phyloP scores from a whole-genome alignment of 345 rosid genomes.

The Arabis hirsuta region DNA sequence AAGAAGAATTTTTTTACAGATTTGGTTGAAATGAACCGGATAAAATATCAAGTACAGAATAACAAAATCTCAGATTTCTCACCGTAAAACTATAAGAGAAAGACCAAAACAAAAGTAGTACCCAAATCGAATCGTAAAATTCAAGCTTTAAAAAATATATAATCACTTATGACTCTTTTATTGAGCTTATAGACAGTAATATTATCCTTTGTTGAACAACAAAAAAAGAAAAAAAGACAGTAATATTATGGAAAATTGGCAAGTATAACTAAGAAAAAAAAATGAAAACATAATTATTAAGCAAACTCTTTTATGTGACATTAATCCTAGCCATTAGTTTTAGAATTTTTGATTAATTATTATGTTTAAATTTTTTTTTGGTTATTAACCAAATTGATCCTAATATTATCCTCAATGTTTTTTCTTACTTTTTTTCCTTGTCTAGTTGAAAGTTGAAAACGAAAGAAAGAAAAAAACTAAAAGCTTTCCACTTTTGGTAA shows the following conservation, averaged over 20 bases:
- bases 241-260: no score
- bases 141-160: neutral
- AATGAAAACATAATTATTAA: no score
- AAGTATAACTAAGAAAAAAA: no score
- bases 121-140: conserved; percentile 5
- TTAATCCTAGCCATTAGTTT: no score
- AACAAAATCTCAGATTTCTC: conserved; percentile 32
- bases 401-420: conserved; percentile 6
- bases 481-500: conserved; percentile 4
- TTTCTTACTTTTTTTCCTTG: conserved; percentile 9
- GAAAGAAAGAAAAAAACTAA: neutral
- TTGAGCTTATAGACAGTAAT: conserved; percentile 4
- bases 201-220: neutral
- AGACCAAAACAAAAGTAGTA: conserved; percentile 2
- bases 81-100: neutral
- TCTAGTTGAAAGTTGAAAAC: conserved; percentile 30
- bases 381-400: no score
- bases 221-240: no score
- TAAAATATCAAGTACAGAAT: neutral
- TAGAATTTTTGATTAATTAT: no score
- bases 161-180: conserved; percentile 7
- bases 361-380: no score
- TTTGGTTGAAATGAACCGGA: neutral
- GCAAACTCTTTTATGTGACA: no score
- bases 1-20: conserved; percentile 7